These are phyloP conservation scores for Penicillium steckii DNA, from an alignment of 495 filamentous ascomycete genomes.

Conservation along the genomic window DNA sequence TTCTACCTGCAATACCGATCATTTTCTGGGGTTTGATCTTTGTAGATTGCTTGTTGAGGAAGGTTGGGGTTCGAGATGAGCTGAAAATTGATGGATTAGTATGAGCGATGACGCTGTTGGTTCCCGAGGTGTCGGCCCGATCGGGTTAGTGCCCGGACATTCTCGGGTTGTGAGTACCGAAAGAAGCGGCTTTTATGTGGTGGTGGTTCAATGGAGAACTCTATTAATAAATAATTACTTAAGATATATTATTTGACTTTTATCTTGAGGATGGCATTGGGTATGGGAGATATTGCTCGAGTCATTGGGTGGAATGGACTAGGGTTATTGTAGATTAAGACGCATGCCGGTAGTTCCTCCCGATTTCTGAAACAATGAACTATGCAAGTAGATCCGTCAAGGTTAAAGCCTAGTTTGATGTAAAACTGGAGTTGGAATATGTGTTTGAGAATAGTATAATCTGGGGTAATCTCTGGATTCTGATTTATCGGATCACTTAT, in stretches of 20 bases:
- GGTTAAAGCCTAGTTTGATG: too few species aligned
- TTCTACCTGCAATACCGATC: constrained; percentile 22
- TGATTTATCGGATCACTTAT: not conserved
- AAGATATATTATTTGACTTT: not conserved
- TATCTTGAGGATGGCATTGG: too few species aligned
- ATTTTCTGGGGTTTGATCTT: constrained; percentile 8
- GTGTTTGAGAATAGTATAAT: too few species aligned
- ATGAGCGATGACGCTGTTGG: constrained; percentile 17
- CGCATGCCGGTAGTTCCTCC: too few species aligned
- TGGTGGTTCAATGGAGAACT: not conserved
- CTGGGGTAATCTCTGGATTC: too few species aligned
- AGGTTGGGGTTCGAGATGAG: not conserved
- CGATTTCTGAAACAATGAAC: too few species aligned
- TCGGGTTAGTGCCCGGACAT: constrained; percentile 19
- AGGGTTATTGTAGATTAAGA: too few species aligned
- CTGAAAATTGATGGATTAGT: constrained; percentile 9
- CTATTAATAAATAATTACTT: not conserved
- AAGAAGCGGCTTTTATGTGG: not conserved
- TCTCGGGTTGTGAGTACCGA: constrained; percentile 15
- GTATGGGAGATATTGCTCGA: too few species aligned
- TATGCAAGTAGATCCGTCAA: too few species aligned
- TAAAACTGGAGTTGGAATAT: too few species aligned
- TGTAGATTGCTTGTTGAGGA: too few species aligned
- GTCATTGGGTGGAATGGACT: too few species aligned
- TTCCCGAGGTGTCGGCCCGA: constrained; percentile 7